Percentiles rank a stretch among this genome's conserved stretches.
These are phyloP conservation scores for Neospermospora avenae DNA, from an alignment of 2,329 filamentous ascomycete species.

Conservation along the genomic window DNA sequence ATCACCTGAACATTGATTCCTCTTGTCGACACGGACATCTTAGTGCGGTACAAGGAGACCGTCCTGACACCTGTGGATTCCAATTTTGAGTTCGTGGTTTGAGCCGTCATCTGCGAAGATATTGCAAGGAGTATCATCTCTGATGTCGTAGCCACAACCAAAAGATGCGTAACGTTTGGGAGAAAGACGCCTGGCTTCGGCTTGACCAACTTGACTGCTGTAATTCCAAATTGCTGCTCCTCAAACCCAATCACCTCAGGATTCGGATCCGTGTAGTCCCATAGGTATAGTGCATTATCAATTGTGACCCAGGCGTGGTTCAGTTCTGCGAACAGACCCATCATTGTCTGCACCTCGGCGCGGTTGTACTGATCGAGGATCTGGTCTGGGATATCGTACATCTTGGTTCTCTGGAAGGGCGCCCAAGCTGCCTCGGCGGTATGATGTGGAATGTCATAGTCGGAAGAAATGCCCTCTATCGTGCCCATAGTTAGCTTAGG, in stretches of 20 bases:
- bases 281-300: slow-evolving; percentile 93
- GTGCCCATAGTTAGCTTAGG: slow-evolving; percentile 28
- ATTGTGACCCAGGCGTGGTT: slow-evolving; percentile 95
- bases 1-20: slow-evolving; percentile 77
- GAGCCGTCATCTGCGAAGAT: slow-evolving; percentile 61
- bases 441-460: slow-evolving; percentile 72
- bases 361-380: slow-evolving; percentile 92
- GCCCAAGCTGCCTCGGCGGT: slow-evolving; percentile 68
- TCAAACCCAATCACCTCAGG: slow-evolving; percentile 91
- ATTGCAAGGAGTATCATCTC: slow-evolving; percentile 89
- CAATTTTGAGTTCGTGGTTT: slow-evolving; percentile 59
- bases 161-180: slow-evolving; percentile 76
- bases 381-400: slow-evolving; percentile 85
- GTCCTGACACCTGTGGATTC: slow-evolving; percentile 66
- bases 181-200: slow-evolving; percentile 88
- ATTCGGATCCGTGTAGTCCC: slow-evolving; percentile 95
- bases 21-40: slow-evolving; percentile 74
- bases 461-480: slow-evolving; percentile 81
- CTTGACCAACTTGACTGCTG: slow-evolving; percentile 81
- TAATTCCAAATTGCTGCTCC: slow-evolving; percentile 83
- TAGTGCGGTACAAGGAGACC: slow-evolving; percentile 82
- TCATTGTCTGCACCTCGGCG: slow-evolving; percentile 81
- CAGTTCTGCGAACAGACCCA: slow-evolving; percentile 93
- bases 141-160: slow-evolving; percentile 81
- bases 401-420: slow-evolving; percentile 83